phyloP scores from a whole-genome alignment of 106 monocot genomes.

The Apostasia shenzhenica region DNA sequence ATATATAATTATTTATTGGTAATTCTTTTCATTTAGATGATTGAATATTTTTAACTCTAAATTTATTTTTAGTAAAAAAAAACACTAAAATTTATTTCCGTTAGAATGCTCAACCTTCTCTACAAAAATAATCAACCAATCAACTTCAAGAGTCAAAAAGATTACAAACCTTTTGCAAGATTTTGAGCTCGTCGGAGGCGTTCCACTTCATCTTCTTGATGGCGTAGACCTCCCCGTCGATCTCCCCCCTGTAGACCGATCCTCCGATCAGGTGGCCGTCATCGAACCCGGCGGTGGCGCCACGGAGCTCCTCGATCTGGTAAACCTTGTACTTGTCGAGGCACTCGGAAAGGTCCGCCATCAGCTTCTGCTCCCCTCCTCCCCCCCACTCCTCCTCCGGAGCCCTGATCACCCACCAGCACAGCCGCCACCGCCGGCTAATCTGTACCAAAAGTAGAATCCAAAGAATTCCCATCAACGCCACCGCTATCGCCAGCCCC shows the following conservation, averaged over 20 bases:
- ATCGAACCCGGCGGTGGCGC: constrained; percentile 62
- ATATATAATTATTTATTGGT: no score
- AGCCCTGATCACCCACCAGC: neutral
- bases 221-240: constrained; percentile 49
- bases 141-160: neutral
- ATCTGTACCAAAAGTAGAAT: constrained; percentile 14
- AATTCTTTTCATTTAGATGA: no score
- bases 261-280: constrained; percentile 35
- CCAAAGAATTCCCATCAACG: constrained; percentile 24
- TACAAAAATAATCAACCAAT: no score
- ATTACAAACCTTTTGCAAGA: constrained; percentile 70
- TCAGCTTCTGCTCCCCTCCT: constrained; percentile 22
- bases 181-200: constrained; percentile 72
- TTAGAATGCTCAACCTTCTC: no score
- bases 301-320: constrained; percentile 40
- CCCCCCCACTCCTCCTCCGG: neutral
- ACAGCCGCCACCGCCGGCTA: constrained; percentile 10
- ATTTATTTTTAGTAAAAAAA: no score
- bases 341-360: constrained; percentile 61
- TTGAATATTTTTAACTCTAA: no score
- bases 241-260: constrained; percentile 50
- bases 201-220: constrained; percentile 95
- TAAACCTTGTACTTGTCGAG: constrained; percentile 75
- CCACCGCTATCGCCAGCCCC: constrained; percentile 35
- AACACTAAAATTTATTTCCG: no score